A percentile compares a stretch with the other conserved stretches of the same genome.
Conservation (phyloP, 176 grass and related monocot genomes). For the Avena eriantha region DNA sequence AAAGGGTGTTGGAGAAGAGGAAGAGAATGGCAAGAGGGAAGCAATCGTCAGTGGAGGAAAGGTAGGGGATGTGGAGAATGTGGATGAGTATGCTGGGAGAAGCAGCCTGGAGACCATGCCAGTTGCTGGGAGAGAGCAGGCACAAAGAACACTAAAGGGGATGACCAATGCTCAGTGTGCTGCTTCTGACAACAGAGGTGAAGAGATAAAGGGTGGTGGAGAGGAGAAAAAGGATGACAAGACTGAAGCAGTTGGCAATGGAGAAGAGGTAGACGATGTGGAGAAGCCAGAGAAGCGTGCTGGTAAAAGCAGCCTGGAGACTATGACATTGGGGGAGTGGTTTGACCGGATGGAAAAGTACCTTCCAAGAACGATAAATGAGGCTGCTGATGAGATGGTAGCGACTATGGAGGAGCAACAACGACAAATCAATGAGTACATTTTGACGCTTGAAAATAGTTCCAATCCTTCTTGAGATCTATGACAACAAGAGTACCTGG, state of each 20-base stretch:
- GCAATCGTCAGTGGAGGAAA: conserved; percentile 14
- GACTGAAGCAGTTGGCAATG: neutral
- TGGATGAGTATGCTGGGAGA: conserved; percentile 13
- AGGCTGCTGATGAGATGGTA: conserved; percentile 61
- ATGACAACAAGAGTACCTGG: neutral
- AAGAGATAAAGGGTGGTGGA: conserved; percentile 40
- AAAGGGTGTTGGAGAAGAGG: conserved; percentile 37
- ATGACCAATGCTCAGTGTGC: neutral
- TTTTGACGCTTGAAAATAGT: conserved; percentile 38
- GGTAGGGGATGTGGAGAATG: neutral
- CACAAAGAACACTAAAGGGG: neutral
- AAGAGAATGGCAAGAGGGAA: conserved; percentile 32
- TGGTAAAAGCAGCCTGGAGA: conserved; percentile 48
- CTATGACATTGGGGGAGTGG: conserved; percentile 86
- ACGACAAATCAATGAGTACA: conserved; percentile 49
- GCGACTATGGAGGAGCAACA: conserved; percentile 50
- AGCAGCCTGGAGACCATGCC: conserved; percentile 29
- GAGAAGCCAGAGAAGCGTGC: conserved; percentile 15
- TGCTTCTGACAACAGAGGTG: conserved; percentile 18
- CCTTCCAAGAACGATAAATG: conserved; percentile 55
- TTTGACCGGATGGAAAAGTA: conserved; percentile 63
- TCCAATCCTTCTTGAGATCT: conserved; percentile 18
- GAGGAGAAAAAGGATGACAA: conserved; percentile 34
- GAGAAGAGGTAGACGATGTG: conserved; percentile 16
- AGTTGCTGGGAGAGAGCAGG: conserved; percentile 22